Percentiles rank a stretch among this genome's conserved stretches.
Conservation (phyloP, 1,139 yeast genomes). For the Blastobotrys raffinosifermentans region DNA sequence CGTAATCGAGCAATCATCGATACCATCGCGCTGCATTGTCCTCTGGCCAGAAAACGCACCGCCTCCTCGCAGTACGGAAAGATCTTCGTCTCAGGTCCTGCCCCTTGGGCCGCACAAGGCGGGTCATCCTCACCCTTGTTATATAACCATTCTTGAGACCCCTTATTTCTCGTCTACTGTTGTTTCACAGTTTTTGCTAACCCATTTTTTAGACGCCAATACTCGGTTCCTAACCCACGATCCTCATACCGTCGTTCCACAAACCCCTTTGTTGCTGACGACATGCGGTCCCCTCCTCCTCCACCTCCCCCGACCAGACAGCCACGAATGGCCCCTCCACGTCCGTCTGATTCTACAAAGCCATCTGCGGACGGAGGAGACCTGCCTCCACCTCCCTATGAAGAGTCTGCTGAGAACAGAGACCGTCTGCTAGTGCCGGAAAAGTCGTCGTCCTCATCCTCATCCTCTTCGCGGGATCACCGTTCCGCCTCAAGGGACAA, state of each 20-base stretch:
- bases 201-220: slow-evolving; percentile 17
- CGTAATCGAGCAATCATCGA: too few relatives aligned
- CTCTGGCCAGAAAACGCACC: neutral
- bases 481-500: too few relatives aligned
- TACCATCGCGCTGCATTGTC: too few relatives aligned
- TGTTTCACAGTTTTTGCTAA: neutral
- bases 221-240: slow-evolving; percentile 1
- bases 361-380: slow-evolving; percentile 9
- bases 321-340: slow-evolving; percentile 9
- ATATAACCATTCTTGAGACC: too few relatives aligned
- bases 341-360: slow-evolving; percentile 19
- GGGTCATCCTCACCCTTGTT: too few relatives aligned
- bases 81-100: too few relatives aligned
- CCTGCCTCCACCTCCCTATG: slow-evolving; percentile 23
- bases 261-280: slow-evolving; percentile 32
- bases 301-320: slow-evolving; percentile 9
- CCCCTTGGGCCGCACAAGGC: too few relatives aligned
- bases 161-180: neutral
- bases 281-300: slow-evolving; percentile 9
- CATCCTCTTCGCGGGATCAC: slow-evolving; percentile 15
- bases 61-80: too few relatives aligned
- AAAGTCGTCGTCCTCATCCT: slow-evolving; percentile 6
- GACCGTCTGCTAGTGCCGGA: slow-evolving; percentile 3
- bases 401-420: slow-evolving; percentile 24
- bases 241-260: slow-evolving; percentile 22